Percentiles rank a stretch among this genome's conserved stretches.
These are phyloP conservation scores for Vigna hirtella DNA, from an alignment of 306 rosid genomes.

Conservation along the genomic window DNA sequence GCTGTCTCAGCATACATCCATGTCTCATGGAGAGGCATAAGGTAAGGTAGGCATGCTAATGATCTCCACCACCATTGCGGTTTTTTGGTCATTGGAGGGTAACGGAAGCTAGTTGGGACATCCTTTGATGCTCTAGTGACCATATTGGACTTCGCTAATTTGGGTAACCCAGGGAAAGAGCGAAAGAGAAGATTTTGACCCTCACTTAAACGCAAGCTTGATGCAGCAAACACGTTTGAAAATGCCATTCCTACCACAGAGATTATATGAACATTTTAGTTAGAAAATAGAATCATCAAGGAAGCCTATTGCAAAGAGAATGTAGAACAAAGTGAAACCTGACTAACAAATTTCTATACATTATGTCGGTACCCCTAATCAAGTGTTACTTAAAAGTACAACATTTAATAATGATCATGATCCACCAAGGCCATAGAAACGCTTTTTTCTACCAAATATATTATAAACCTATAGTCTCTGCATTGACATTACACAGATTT, in stretches of 20 bases:
- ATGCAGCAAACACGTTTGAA: slow-evolving; percentile 60
- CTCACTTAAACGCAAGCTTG: slow-evolving; percentile 60
- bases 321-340: neutral
- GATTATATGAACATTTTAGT: slow-evolving; percentile 18
- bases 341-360: slow-evolving; percentile 17
- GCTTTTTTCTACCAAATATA: no score
- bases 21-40: slow-evolving; percentile 94
- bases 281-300: slow-evolving; percentile 1
- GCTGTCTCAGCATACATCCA: slow-evolving; percentile 99
- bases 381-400: neutral
- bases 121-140: slow-evolving; percentile 78
- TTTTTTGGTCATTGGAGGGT: slow-evolving; percentile 87
- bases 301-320: slow-evolving; percentile 9
- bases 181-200: slow-evolving; percentile 62
- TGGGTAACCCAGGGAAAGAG: slow-evolving; percentile 61
- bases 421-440: neutral
- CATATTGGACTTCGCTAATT: slow-evolving; percentile 41
- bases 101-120: slow-evolving; percentile 77
- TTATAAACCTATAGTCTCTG: no score
- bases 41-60: slow-evolving; percentile 89
- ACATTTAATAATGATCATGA: neutral
- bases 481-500: no score
- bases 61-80: slow-evolving; percentile 99
- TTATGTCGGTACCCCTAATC: neutral
- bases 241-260: slow-evolving; percentile 54